These are phyloP conservation scores for Mucor racemosus DNA, from an alignment of 371 early-diverging fungal species.

Conservation along the genomic window DNA sequence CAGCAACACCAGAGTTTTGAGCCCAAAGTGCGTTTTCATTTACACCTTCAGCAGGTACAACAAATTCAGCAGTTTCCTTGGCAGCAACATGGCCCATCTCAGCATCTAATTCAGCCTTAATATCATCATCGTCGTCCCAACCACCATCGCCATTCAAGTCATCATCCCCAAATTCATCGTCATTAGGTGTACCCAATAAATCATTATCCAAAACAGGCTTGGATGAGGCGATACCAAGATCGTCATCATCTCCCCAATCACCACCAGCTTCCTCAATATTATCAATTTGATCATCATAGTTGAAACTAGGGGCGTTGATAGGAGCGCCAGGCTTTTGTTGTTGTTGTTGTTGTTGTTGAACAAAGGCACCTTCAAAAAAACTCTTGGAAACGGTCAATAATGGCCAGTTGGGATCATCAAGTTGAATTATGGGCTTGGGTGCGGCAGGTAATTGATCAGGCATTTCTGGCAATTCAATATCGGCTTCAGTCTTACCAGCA, in stretches of 20 bases:
- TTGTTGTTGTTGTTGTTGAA: constrained; percentile 27
- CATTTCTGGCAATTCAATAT: constrained; percentile 58
- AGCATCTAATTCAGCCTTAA: constrained; percentile 64
- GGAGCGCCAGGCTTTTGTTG: constrained; percentile 24
- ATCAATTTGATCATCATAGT: constrained; percentile 57
- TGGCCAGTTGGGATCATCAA: constrained; percentile 89
- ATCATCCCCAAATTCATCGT: constrained; percentile 44
- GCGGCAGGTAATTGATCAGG: constrained; percentile 60
- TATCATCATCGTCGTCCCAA: constrained; percentile 65
- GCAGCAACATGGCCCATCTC: constrained; percentile 68
- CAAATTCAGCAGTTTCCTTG: constrained; percentile 66
- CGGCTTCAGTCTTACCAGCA: constrained; percentile 68
- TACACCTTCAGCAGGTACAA: constrained; percentile 76
- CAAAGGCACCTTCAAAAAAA: constrained; percentile 70
- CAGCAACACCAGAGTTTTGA: constrained; percentile 83
- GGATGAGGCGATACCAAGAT: constrained; percentile 37
- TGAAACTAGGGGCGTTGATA: constrained; percentile 46
- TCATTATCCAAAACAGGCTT: constrained; percentile 23
- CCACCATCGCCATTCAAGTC: constrained; percentile 57
- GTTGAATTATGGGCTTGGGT: constrained; percentile 67
- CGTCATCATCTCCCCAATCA: constrained; percentile 77
- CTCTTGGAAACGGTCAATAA: constrained; percentile 74
- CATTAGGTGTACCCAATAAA: constrained; percentile 35
- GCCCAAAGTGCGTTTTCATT: constrained; percentile 75
- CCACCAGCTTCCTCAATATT: constrained; percentile 61